Base-by-base conservation (phyloP, 2,329 filamentous ascomycete genomes). In the Orbilia javanica region DNA sequence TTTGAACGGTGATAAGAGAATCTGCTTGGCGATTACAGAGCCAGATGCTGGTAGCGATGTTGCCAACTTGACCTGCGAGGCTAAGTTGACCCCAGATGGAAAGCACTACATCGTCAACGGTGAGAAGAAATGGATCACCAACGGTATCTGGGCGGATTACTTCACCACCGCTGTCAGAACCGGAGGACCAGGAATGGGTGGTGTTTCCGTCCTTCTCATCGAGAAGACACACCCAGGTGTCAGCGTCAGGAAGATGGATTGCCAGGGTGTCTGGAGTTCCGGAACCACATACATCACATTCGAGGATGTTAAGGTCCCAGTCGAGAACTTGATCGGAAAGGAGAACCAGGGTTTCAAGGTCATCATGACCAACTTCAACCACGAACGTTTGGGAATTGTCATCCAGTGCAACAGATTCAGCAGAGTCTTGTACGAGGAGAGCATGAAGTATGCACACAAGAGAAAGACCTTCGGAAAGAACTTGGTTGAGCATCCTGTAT, bases 61-160 rank as follows among this genome's bases (percentile, higher is more conserved):
- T 8, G 96, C 96, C 76, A 98, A 97, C 85, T 84, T 99, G 81
- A 96, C 91, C 13, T 98, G 95, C 85, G 94, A 98, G 87, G 96
- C 96, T 27, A 97, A 97, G 88, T 88, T 98, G 73, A 93, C 89
- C 80, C 92, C 96, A 82, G 96, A 99, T 82, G 96, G 96, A 83
- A 98, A 98, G 88, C 93, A 98, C 86, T 99, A 96, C 86, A 98
- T 98, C 81, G 96, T 99, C 85, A 99, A 98, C 83, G 96, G 96
- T 69, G 95, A 97, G 89, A 98, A 99, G 92, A 99, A 99, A 87
- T 98, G 96, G 95, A 98, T 98, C 85, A 98, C 95, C 82, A 99
- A 99, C 86, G 96, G 96, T 83, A 90, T 97, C 83, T 97, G 94
- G 93, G 89, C 88, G 79, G 96, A 99, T 85, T 99, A 98, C 87